A percentile compares a stretch with the other conserved stretches of the same genome.
Conservation (phyloP, 208 protist species). For the Leishmania amazonensis region DNA sequence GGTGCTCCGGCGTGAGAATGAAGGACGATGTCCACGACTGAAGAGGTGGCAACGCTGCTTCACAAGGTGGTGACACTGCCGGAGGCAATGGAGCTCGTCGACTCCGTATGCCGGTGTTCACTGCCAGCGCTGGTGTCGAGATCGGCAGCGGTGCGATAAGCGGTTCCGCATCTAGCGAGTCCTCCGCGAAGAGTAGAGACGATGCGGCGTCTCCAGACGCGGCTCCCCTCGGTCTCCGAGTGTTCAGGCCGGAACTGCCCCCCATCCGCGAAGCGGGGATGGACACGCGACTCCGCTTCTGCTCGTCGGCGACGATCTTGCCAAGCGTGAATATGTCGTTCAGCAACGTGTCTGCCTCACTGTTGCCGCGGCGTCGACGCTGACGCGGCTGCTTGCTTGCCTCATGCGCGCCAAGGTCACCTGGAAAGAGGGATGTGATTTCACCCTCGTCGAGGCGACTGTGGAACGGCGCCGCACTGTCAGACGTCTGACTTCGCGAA, state of each 20-base stretch:
- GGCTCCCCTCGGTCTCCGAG: too few relatives aligned
- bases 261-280: conserved; percentile 22
- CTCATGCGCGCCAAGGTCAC: neutral
- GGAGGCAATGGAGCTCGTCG: neutral
- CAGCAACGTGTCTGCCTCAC: conserved; percentile 14
- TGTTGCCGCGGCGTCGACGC: neutral
- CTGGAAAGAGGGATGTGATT: conserved; percentile 6
- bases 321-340: conserved; percentile 20
- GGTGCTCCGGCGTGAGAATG: conserved; percentile 8
- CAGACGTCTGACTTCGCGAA: neutral
- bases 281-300: conserved; percentile 29
- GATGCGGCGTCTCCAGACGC: neutral
- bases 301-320: conserved; percentile 25
- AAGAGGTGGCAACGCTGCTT: conserved; percentile 6
- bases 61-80: neutral
- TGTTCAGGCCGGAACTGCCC: neutral
- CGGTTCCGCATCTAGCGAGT: neutral
- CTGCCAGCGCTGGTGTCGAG: neutral
- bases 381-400: neutral
- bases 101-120: neutral
- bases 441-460: neutral
- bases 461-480: neutral
- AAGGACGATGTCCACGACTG: conserved; percentile 24
- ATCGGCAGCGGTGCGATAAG: neutral
- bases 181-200: neutral